These are phyloP conservation scores for Amorphotheca resinae DNA, from an alignment of 495 filamentous ascomycete genomes.

Conservation along the genomic window DNA sequence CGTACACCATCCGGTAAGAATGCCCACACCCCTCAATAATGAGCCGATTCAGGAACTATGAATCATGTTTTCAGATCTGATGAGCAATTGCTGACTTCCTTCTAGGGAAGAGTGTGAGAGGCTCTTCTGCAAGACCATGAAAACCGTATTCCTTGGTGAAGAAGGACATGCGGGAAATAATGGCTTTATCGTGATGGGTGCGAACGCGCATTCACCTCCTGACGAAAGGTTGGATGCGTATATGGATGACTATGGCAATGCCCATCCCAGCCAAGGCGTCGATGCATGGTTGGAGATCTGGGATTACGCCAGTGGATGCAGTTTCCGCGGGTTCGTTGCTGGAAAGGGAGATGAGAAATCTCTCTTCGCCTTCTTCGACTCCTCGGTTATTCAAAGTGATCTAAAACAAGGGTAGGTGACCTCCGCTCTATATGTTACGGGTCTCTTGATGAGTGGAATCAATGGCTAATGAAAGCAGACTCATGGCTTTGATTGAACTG, in stretches of 20 bases:
- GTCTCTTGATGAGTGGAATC: too few relatives aligned
- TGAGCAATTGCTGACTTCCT: background rate
- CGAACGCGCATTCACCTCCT: conserved; percentile 21
- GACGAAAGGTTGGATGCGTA: conserved; percentile 21
- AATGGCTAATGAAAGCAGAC: conserved; percentile 33
- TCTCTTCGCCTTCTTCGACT: conserved; percentile 81
- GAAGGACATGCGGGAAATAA: conserved; percentile 51
- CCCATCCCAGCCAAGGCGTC: conserved; percentile 16
- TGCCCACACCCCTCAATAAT: too few relatives aligned
- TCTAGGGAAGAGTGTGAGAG: conserved; percentile 92
- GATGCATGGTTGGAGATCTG: conserved; percentile 62
- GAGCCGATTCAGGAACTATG: too few relatives aligned
- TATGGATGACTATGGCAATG: conserved; percentile 12
- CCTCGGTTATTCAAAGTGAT: conserved; percentile 51
- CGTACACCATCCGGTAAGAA: conserved; percentile 61
- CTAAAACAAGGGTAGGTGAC: conserved; percentile 81
- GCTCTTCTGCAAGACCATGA: conserved; percentile 94
- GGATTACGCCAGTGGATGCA: conserved; percentile 74
- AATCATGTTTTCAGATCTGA: too few relatives aligned
- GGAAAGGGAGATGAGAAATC: conserved; percentile 51
- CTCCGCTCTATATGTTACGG: conserved; percentile 1
- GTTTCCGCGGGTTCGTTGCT: conserved; percentile 73
- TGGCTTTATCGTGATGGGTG: conserved; percentile 67
- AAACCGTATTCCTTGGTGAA: conserved; percentile 90
- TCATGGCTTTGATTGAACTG: conserved; percentile 86